These are phyloP conservation scores for Cystobasidium slooffiae DNA, from an alignment of 1,284 basidiomycete species.

Conservation along the genomic window DNA sequence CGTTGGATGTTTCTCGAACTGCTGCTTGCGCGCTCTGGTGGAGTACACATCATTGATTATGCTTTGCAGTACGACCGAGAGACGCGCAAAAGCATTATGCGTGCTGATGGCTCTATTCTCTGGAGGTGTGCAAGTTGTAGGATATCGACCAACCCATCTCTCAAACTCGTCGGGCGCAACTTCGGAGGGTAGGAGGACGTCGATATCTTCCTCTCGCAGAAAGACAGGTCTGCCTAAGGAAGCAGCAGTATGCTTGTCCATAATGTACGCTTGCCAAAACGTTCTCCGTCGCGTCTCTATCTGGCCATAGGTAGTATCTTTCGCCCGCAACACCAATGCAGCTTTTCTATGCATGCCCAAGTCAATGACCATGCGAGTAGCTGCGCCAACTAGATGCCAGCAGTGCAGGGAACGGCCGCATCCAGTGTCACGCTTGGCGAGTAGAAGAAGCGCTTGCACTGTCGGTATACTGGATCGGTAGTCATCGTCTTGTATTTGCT, in stretches of 20 bases:
- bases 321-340: conserved; percentile 18
- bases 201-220: conserved; percentile 41
- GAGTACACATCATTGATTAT: conserved; percentile 43
- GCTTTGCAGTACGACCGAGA: conserved; percentile 38
- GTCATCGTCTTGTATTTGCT: conserved; percentile 42
- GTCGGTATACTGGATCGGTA: conserved; percentile 39
- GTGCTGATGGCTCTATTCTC: conserved; percentile 42
- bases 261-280: conserved; percentile 44
- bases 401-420: conserved; percentile 40
- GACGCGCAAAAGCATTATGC: conserved; percentile 41
- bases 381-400: conserved; percentile 42
- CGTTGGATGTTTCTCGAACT: conserved; percentile 32
- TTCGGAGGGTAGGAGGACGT: conserved; percentile 38
- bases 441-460: conserved; percentile 31
- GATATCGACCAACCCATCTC: conserved; percentile 39
- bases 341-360: conserved; percentile 41
- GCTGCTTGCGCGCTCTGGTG: conserved; percentile 40
- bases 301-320: conserved; percentile 39
- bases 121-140: conserved; percentile 3
- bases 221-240: conserved; percentile 39
- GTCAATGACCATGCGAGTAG: conserved; percentile 43
- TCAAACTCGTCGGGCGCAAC: conserved; percentile 42
- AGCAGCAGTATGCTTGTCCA: conserved; percentile 42
- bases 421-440: conserved; percentile 39
- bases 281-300: conserved; percentile 35